Percentiles rank a stretch among this genome's conserved stretches.
Conservation (phyloP, 2,329 filamentous ascomycete genomes). For the Aureobasidium sp. region DNA sequence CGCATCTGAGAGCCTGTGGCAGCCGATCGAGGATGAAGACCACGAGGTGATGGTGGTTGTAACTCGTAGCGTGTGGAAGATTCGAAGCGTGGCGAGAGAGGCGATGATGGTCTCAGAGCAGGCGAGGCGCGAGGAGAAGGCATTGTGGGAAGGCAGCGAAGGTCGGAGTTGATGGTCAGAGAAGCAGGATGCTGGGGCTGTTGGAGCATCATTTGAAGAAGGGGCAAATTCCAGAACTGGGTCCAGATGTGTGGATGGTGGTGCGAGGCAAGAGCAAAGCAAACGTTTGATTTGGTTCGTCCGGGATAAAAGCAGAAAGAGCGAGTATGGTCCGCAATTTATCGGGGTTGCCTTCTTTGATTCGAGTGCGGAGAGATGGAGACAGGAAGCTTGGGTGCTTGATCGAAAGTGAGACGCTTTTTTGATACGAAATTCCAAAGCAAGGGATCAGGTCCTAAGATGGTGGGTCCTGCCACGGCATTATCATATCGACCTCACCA, state of each 20-base stretch:
- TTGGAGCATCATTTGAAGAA: slow-evolving; percentile 12
- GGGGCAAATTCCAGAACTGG: not conserved
- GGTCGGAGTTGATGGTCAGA: not conserved
- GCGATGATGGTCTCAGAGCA: slow-evolving; percentile 29
- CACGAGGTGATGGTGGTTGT: slow-evolving; percentile 26
- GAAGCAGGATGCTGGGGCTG: slow-evolving; percentile 7
- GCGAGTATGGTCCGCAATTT: not conserved
- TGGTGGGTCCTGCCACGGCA: slow-evolving; percentile 13
- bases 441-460: not conserved
- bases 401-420: slow-evolving; percentile 12
- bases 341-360: not conserved
- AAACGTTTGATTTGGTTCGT: slow-evolving; percentile 4
- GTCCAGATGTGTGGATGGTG: not conserved
- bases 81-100: slow-evolving; percentile 29
- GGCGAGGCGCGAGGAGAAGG: slow-evolving; percentile 30
- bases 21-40: slow-evolving; percentile 22
- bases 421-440: not conserved
- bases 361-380: not conserved
- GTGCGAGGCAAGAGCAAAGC: slow-evolving; percentile 6
- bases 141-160: slow-evolving; percentile 23
- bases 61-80: slow-evolving; percentile 27
- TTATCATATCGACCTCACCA: slow-evolving; percentile 9
- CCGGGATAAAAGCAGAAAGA: slow-evolving; percentile 4
- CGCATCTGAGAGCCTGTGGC: slow-evolving; percentile 28
- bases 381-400: slow-evolving; percentile 4